These are phyloP conservation scores for Alternaria longipes DNA, from an alignment of 2,329 filamentous ascomycete species.

Conservation along the genomic window DNA sequence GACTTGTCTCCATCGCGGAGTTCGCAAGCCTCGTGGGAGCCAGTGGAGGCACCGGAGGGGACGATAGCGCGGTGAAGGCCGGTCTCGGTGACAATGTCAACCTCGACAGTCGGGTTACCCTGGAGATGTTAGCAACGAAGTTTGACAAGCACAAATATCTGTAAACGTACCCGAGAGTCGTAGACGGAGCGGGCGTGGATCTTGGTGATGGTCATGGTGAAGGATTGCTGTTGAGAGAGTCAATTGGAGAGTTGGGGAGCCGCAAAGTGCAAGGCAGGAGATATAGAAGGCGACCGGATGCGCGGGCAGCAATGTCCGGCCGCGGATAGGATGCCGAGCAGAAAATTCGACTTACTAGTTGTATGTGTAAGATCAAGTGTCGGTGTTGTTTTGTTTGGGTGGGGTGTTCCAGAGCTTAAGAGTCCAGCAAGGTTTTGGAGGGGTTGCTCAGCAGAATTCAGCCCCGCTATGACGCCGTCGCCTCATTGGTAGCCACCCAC, in stretches of 20 bases:
- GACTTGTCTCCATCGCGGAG: constrained; percentile 63
- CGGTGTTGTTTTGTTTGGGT: constrained; percentile 40
- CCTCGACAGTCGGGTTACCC: constrained; percentile 97
- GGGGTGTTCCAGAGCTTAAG: constrained; percentile 31
- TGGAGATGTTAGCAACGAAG: constrained; percentile 22
- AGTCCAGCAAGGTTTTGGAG: constrained; percentile 33
- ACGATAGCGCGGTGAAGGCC: constrained; percentile 98
- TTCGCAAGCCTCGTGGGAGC: constrained; percentile 63
- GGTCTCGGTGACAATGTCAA: constrained; percentile 95
- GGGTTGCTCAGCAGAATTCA: constrained; percentile 33
- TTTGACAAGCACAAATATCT: not conserved
- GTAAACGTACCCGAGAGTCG: constrained; percentile 76
- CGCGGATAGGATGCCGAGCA: constrained; percentile 43
- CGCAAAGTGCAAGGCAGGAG: constrained; percentile 26
- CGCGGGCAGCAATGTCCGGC: constrained; percentile 42
- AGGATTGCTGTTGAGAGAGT: constrained; percentile 25
- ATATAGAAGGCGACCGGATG: constrained; percentile 38
- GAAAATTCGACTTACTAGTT: constrained; percentile 47
- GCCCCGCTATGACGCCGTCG: constrained; percentile 35
- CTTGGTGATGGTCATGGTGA: constrained; percentile 75
- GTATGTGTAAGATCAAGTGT: constrained; percentile 32
- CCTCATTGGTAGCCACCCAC: constrained; percentile 33
- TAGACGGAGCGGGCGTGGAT: constrained; percentile 79
- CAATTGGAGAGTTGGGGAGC: constrained; percentile 34
- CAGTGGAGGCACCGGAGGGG: constrained; percentile 92